A percentile compares a stretch with the other conserved stretches of the same genome.
These are phyloP conservation scores for Hippophae gyantsensis DNA, from an alignment of 306 rosid genomes.

Conservation along the genomic window DNA sequence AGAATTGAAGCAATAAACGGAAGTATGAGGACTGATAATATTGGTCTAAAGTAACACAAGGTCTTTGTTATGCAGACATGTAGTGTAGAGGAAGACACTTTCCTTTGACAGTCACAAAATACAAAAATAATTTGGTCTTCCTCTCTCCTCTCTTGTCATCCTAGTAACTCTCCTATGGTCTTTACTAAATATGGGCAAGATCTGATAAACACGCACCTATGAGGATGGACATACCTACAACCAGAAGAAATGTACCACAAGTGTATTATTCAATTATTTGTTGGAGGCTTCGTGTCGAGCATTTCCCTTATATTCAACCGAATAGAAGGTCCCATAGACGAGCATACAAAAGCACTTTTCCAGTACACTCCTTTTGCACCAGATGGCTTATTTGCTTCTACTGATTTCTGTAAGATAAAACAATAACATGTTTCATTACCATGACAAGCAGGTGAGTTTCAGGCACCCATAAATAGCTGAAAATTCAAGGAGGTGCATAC, in stretches of 20 bases:
- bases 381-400: conserved; percentile 78
- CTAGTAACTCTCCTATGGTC: conserved; percentile 38
- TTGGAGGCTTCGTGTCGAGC: conserved; percentile 68
- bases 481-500: conserved; percentile 39
- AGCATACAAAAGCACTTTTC: conserved; percentile 92
- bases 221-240: conserved; percentile 22
- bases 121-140: conserved; percentile 13
- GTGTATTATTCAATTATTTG: conserved; percentile 34
- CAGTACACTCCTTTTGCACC: conserved; percentile 97
- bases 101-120: conserved; percentile 23
- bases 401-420: conserved; percentile 59
- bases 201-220: conserved; percentile 24
- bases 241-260: conserved; percentile 47
- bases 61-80: conserved; percentile 17
- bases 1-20: not conserved
- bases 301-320: conserved; percentile 74
- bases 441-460: conserved; percentile 2
- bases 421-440: not conserved
- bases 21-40: conserved; percentile 21
- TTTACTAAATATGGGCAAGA: conserved; percentile 27
- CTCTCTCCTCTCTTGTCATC: conserved; percentile 24
- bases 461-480: conserved; percentile 6
- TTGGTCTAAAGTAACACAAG: conserved; percentile 35
- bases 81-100: conserved; percentile 31
- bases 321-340: conserved; percentile 95